Evolutionary conservation across 2,329 filamentous ascomycete species (phyloP).

Genomic region (Aureobasidium sp.): DNA sequence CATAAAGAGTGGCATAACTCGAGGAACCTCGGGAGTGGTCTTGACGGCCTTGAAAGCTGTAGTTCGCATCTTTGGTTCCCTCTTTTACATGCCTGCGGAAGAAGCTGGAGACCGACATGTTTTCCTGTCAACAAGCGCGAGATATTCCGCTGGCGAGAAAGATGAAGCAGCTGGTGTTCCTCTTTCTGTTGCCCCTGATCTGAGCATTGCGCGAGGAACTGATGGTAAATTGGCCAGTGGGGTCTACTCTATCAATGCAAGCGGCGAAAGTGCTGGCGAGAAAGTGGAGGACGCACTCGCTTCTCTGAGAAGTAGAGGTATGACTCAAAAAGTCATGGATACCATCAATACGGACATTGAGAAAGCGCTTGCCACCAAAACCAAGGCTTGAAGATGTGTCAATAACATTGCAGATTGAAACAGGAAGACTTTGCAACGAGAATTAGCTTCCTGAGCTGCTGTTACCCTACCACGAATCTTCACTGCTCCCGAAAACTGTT

Average conservation of each 20-base stretch:
- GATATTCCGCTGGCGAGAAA: constrained; percentile 20
- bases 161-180: constrained; percentile 17
- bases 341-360: constrained; percentile 20
- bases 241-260: constrained; percentile 25
- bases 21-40: constrained; percentile 15
- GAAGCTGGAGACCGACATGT: constrained; percentile 30
- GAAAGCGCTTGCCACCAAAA: neutral
- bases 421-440: too few species aligned
- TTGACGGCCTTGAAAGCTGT: constrained; percentile 15
- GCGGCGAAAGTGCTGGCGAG: constrained; percentile 21
- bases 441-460: too few species aligned
- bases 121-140: constrained; percentile 28
- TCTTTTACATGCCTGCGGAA: constrained; percentile 19
- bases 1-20: constrained; percentile 19
- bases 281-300: constrained; percentile 23
- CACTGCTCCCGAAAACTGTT: too few species aligned
- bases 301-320: constrained; percentile 25
- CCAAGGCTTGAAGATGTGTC: too few species aligned
- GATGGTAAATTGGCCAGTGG: constrained; percentile 26
- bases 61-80: constrained; percentile 15
- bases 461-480: too few species aligned
- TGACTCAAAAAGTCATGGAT: constrained; percentile 26
- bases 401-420: too few species aligned
- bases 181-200: constrained; percentile 11
- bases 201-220: constrained; percentile 17